These are phyloP conservation scores for Stropharia rugosoannulata DNA, from an alignment of 768 basidiomycete genomes.

Conservation along the genomic window DNA sequence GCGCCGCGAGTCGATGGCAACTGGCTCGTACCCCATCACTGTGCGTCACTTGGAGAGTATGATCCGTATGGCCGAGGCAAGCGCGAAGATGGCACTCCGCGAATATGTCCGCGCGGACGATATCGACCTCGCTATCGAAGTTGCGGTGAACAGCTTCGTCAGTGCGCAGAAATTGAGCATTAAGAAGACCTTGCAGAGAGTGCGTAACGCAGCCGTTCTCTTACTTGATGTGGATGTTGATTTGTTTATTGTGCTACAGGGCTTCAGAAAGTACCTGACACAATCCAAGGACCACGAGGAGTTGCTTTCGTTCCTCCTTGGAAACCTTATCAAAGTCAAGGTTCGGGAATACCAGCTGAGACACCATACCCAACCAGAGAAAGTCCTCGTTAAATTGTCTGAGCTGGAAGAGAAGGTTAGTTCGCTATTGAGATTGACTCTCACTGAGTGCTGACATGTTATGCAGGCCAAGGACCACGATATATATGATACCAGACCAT, in stretches of 20 bases:
- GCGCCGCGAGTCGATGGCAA: slow-evolving; percentile 92
- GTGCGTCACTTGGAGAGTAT: slow-evolving; percentile 97
- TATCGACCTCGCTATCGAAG: slow-evolving; percentile 95
- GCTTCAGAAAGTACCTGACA: slow-evolving; percentile 97
- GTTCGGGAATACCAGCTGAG: slow-evolving; percentile 82
- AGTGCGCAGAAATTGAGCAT: slow-evolving; percentile 97
- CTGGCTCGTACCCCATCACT: slow-evolving; percentile 98
- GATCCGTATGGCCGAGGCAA: slow-evolving; percentile 99
- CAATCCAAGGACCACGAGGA: slow-evolving; percentile 97
- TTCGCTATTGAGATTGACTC: slow-evolving; percentile 4
- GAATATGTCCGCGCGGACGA: slow-evolving; percentile 97
- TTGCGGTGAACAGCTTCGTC: slow-evolving; percentile 93
- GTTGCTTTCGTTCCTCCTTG: slow-evolving; percentile 90
- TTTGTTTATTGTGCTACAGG: slow-evolving; percentile 41
- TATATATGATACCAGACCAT: slow-evolving; percentile 86
- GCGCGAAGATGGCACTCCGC: slow-evolving; percentile 96
- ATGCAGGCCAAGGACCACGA: slow-evolving; percentile 92
- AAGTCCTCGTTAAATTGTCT: slow-evolving; percentile 70
- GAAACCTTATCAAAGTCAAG: slow-evolving; percentile 90
- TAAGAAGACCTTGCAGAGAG: slow-evolving; percentile 96
- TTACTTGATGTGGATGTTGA: not conserved
- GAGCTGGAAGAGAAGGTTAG: slow-evolving; percentile 88
- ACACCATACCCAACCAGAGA: slow-evolving; percentile 72
- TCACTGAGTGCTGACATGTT: not conserved
- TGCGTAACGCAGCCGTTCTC: slow-evolving; percentile 57